Base-by-base conservation (phyloP, 148 eudicot species). In the Limonium bicolor region DNA sequence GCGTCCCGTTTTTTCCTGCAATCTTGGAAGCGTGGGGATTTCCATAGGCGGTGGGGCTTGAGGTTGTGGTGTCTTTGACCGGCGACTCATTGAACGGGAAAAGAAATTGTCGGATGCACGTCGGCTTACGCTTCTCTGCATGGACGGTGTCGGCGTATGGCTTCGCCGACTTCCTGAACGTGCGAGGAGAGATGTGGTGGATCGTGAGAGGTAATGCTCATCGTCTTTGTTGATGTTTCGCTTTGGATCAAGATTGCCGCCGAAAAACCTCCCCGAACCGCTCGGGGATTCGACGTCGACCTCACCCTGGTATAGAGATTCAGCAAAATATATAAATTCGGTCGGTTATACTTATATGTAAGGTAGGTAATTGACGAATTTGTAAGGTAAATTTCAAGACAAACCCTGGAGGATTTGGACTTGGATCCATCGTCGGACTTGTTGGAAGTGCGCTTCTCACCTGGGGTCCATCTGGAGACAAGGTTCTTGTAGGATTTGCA, bases 401-500 rank as follows among this genome's bases (percentile, higher is more conserved):
- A n/a, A n/a, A n/a, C n/a, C n/a, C n/a, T n/a, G 2, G 28, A 11
- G 9, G 46, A 41, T 41, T 15, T 19, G 25, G 61, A 56, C 29
- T 77, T 71, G 47, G 54, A 55, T 28, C 51, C 62, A 7, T 62
- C 70, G 27, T 68, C 67, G n/a, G 21, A 50, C 54, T 69, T 73
- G 42, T 54, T 57, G n/a, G 59, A 48, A 20, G 45, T 14, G 46
- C 54, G 54, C 54, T 74, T 74, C 34, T 86, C 76, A 15, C 35
- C 34, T 36, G 74, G 77, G 27, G 78, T 67, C 86, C 84, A 81
- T 75, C 47, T 72, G 62, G 36, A 61, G 27, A 73, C 79, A 46
- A 86, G 84, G 45, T 71, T 56, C 49, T 78, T 81, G 65, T 82
- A 86, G 6, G 96, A 82, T 58, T 71, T 78, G 63, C 64, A 60